Evolutionary conservation across 257 asterid species (phyloP).

Genomic region (Fraxinus cuspidata): DNA sequence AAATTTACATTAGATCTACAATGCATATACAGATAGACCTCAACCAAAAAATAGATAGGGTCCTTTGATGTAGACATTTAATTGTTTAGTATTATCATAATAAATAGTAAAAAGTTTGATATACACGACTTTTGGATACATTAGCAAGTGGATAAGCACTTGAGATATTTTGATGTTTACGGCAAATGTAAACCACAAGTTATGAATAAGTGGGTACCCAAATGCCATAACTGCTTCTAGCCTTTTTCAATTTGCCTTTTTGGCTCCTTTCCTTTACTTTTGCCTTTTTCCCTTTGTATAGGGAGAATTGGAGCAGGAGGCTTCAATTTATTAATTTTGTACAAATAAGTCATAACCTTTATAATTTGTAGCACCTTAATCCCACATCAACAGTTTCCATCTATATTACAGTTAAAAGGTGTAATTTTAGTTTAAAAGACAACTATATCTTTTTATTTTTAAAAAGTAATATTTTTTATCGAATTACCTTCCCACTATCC

Average conservation of each 20-base stretch:
- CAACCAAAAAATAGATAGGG: background rate
- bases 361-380: background rate
- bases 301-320: background rate
- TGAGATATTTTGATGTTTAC: slow-evolving; percentile 39
- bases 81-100: background rate
- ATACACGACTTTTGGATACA: background rate
- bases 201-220: slow-evolving; percentile 5
- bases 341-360: background rate
- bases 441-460: background rate
- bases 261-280: background rate
- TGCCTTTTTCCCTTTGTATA: slow-evolving; percentile 22
- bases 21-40: background rate
- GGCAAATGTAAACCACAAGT: slow-evolving; percentile 49
- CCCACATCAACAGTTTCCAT: background rate
- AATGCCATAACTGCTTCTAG: slow-evolving; percentile 47
- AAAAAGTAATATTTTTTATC: too few species aligned
- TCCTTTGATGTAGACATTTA: background rate
- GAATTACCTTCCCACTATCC: too few species aligned
- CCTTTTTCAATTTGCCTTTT: slow-evolving; percentile 25
- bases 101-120: background rate
- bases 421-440: background rate
- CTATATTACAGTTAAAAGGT: background rate
- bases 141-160: slow-evolving; percentile 19
- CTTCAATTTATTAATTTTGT: background rate
- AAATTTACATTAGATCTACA: background rate